phyloP scores from a whole-genome alignment of 768 basidiomycete genomes.

The Sistotremastrum niveocremeum region DNA sequence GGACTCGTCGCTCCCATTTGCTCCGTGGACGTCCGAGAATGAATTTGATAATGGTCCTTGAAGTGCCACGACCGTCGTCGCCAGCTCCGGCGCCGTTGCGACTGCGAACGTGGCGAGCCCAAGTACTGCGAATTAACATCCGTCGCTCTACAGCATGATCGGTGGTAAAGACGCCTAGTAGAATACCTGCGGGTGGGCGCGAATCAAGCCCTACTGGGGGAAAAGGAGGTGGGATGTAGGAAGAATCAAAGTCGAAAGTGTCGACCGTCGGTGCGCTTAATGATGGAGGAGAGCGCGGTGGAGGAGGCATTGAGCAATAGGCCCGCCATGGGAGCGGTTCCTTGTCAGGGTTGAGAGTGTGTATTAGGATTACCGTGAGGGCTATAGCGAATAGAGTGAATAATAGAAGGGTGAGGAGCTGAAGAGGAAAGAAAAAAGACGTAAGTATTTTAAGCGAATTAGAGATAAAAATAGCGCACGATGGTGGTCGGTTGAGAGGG shows the following conservation, averaged over 20 bases:
- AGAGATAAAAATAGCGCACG: constrained; percentile 28
- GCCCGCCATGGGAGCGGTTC: constrained; percentile 87
- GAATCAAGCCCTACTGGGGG: constrained; percentile 61
- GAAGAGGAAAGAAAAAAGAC: constrained; percentile 1
- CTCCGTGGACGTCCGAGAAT: constrained; percentile 74
- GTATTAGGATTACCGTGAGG: constrained; percentile 77
- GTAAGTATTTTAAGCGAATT: constrained; percentile 5
- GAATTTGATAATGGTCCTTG: constrained; percentile 77
- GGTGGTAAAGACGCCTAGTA: constrained; percentile 83
- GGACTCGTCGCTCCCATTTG: constrained; percentile 66
- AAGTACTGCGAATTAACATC: constrained; percentile 77
- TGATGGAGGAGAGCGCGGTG: constrained; percentile 31
- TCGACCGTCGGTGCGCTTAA: constrained; percentile 23
- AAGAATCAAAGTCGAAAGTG: constrained; percentile 19
- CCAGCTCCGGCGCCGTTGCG: constrained; percentile 57
- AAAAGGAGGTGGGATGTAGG: constrained; percentile 31
- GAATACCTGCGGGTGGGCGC: constrained; percentile 71
- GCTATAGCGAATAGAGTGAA: constrained; percentile 71
- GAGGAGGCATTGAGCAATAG: constrained; percentile 67
- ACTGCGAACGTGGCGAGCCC: constrained; percentile 74
- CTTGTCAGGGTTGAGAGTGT: constrained; percentile 93
- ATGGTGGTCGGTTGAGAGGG: constrained; percentile 73
- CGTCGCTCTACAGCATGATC: constrained; percentile 77
- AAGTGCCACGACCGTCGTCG: constrained; percentile 62
- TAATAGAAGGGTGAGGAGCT: constrained; percentile 62